These are phyloP conservation scores for Hypoxylon intermedium DNA, from an alignment of 495 filamentous ascomycete species.

Conservation along the genomic window DNA sequence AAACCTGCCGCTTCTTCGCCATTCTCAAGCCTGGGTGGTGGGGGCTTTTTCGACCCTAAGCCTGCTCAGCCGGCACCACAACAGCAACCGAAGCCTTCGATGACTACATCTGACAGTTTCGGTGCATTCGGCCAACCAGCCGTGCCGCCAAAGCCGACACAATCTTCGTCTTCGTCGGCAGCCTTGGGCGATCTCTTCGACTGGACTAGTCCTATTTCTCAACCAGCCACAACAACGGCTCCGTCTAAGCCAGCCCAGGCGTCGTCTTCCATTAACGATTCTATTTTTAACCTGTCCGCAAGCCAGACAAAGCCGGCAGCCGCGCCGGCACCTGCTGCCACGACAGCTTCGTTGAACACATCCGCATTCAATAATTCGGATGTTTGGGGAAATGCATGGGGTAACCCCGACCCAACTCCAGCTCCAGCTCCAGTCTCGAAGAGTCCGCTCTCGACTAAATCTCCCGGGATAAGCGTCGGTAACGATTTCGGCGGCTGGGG, in stretches of 20 bases:
- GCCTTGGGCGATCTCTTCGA: constrained; percentile 81
- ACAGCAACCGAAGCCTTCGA: constrained; percentile 58
- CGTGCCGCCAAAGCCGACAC: constrained; percentile 54
- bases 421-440: constrained; percentile 32
- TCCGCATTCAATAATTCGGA: constrained; percentile 51
- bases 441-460: constrained; percentile 32
- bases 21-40: constrained; percentile 64
- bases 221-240: constrained; percentile 54
- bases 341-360: constrained; percentile 46
- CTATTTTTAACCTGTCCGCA: constrained; percentile 82
- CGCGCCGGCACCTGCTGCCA: constrained; percentile 33
- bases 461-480: constrained; percentile 13
- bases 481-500: constrained; percentile 82
- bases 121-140: constrained; percentile 61
- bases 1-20: constrained; percentile 62
- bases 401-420: constrained; percentile 51
- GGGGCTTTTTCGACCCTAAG: constrained; percentile 83
- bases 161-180: constrained; percentile 55
- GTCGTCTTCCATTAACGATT: constrained; percentile 52
- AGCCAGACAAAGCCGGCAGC: constrained; percentile 55
- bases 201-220: constrained; percentile 66
- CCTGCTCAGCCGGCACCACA: constrained; percentile 60
- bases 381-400: constrained; percentile 67
- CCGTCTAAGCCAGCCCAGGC: constrained; percentile 49
- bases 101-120: constrained; percentile 56